Base-by-base conservation (phyloP, 2,329 filamentous ascomycete genomes). In the Fusarium tuaranense region DNA sequence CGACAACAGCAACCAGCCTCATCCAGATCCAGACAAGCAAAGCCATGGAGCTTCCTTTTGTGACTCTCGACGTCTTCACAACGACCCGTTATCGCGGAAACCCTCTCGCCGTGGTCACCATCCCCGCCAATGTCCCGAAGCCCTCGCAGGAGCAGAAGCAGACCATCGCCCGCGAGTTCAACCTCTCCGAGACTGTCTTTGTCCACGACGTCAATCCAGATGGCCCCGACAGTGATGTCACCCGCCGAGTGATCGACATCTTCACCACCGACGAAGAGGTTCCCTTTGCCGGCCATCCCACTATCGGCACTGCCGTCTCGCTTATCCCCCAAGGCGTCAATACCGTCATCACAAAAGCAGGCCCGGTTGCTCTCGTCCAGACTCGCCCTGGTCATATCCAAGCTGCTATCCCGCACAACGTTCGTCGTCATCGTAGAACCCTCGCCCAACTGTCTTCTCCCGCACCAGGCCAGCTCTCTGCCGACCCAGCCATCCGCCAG, bases 351-450 rank as follows among this genome's bases (percentile, higher is more conserved):
- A 90, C 88, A 32, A 90, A 89, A 71, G 88, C 90, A 16, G 90
- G 91, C 6, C 85, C 86, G 18, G 90, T 92, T 71, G 78, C 84
- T 14, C 85, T 91, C 66, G 74, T 75, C 69, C 63, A 71, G 67
- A 78, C 76, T 34, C 70, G 69, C 22, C 70, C 87, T 82, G 80
- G 85, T 81, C 70, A 85, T n/a, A 89, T 92, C 7, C 87, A 86
- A 62, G 92, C 92, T 18, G 82, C 82, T 5, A 92, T 95, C 72
- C 92, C 93, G 38, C 92, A 94, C 79, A 86, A 92, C 70, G 86
- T 92, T 72, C 92, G 90, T 76, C 78, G 91, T 66, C 93, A 95
- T 82, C 75, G 75, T 8, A 76, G 80, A 25, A 84, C 81, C 9
- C 80, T 89, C 5, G 79, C 79, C 16, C 74, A 82, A 36, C 71